phyloP scores from a whole-genome alignment of 2,329 filamentous ascomycete genomes.

The Paracamarosporium sp. region DNA sequence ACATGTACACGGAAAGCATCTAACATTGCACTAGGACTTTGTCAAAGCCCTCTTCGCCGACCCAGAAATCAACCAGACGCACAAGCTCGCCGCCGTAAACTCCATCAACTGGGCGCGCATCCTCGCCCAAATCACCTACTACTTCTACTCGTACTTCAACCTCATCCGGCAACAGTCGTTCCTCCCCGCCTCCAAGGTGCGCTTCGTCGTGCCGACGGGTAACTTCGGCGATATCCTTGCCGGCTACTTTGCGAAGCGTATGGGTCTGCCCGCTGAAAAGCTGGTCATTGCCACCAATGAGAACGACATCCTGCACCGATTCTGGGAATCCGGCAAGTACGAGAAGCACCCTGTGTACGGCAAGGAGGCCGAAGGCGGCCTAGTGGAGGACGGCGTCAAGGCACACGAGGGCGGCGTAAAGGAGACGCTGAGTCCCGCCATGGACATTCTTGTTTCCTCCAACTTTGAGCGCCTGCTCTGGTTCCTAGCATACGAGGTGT shows the following conservation, averaged over 20 bases:
- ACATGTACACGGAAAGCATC: neutral
- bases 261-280: slow-evolving; percentile 88
- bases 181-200: slow-evolving; percentile 67
- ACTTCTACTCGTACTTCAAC: slow-evolving; percentile 92
- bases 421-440: slow-evolving; percentile 91
- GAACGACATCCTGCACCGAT: slow-evolving; percentile 95
- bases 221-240: slow-evolving; percentile 97
- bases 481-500: slow-evolving; percentile 76
- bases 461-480: slow-evolving; percentile 97
- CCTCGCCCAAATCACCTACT: slow-evolving; percentile 95
- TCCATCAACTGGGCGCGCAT: slow-evolving; percentile 97
- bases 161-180: slow-evolving; percentile 69
- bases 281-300: slow-evolving; percentile 94
- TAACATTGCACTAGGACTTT: slow-evolving; percentile 69
- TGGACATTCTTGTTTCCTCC: slow-evolving; percentile 96
- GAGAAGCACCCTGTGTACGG: slow-evolving; percentile 78
- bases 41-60: slow-evolving; percentile 94
- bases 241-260: slow-evolving; percentile 88
- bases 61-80: slow-evolving; percentile 77
- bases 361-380: slow-evolving; percentile 61
- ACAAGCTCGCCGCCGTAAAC: slow-evolving; percentile 92
- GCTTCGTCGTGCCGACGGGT: slow-evolving; percentile 90
- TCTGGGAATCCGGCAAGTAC: slow-evolving; percentile 90
- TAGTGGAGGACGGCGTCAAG: slow-evolving; percentile 63
- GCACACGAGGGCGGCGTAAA: slow-evolving; percentile 76